A percentile compares a stretch with the other conserved stretches of the same genome.
Conservation (phyloP, 192 early-diverging fungal genomes). For the Lunasporangiospora selenospora region DNA sequence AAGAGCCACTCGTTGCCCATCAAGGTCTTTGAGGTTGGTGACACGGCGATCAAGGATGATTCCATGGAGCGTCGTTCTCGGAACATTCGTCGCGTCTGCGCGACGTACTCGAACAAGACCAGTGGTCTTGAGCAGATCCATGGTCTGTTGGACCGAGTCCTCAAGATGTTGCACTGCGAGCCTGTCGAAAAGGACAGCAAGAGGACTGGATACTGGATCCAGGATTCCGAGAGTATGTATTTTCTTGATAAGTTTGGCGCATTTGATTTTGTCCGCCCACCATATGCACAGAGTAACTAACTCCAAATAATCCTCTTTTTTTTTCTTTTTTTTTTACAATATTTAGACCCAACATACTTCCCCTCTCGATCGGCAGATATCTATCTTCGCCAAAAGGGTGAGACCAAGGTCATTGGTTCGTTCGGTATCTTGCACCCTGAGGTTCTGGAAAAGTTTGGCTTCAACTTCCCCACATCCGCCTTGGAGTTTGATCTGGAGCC, state of each 20-base stretch:
- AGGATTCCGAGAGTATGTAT: conserved; percentile 72
- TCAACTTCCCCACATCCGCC: conserved; percentile 85
- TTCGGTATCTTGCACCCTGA: conserved; percentile 95
- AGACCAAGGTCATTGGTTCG: conserved; percentile 69
- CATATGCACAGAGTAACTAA: not conserved
- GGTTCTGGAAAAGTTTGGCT: conserved; percentile 84
- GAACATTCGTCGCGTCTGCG: conserved; percentile 90
- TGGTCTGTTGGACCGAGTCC: conserved; percentile 89
- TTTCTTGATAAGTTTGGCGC: not conserved
- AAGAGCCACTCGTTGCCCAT: conserved; percentile 90
- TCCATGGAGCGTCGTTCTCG: conserved; percentile 76
- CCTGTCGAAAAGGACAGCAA: conserved; percentile 56
- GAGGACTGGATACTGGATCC: conserved; percentile 78
- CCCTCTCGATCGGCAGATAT: conserved; percentile 92
- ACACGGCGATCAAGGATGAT: conserved; percentile 92
- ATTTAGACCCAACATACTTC: conserved; percentile 83
- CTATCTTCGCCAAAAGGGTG: conserved; percentile 63
- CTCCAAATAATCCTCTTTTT: not conserved
- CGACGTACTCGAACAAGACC: conserved; percentile 81
- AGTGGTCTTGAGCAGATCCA: conserved; percentile 91
- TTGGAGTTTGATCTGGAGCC: conserved; percentile 97
- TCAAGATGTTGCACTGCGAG: conserved; percentile 77
- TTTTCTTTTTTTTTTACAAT: not conserved
- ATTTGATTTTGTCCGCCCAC: not conserved
- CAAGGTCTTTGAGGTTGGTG: conserved; percentile 96